Base-by-base conservation (phyloP, 2,329 filamentous ascomycete species). In the Penicillium hesseltinei region DNA sequence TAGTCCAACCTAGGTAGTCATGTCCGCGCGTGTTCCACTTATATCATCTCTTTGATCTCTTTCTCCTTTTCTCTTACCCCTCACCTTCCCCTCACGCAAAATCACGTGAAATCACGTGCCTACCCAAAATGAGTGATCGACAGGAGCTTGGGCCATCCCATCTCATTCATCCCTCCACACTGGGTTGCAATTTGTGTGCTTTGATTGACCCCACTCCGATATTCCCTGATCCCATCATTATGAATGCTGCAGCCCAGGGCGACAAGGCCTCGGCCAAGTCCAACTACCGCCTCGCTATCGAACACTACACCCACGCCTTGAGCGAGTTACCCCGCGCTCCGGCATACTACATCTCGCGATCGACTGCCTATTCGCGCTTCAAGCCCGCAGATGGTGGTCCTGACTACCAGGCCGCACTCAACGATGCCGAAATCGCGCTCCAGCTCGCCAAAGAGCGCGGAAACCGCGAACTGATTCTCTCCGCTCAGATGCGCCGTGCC, bases 401-500 rank as follows among this genome's bases (percentile, higher is more conserved):
- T 0, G 69, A 76, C 15, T 61, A 56, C 31, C 46, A 68, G 11
- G 72, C 73, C 15, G 89, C 91, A 1, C 82, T 94, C 44, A 79
- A 77, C 39, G 89, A 92, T 73, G 86, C 88, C 38, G 85, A 91
- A 61, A 80, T 81, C 47, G 89, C 87, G 3, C 82, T 89, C 52
- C 75, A 82, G 38, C 76, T 82, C 4, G 88, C 87, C 3, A 78
- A 78, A 27, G 81, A 88, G 61, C 88, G 93, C 40, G 89, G 84
- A 33, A 89, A 88, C 67, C 85, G 89, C 50, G 85, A 91, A 62
- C 82, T 89, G 31, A 91, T 97, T 72, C 81, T 87, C 45, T 84
- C 91, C n/a, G 88, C 90, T 2, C 91, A 97, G 68, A 85, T 94
- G 67, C 86, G 92, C 65, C 85, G 93, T 38, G 89, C 85, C 5